Percentiles rank a stretch among this genome's conserved stretches.
Evolutionary conservation across 2,329 filamentous ascomycete genomes (phyloP).

Genomic region (Fusarium irregulare): DNA sequence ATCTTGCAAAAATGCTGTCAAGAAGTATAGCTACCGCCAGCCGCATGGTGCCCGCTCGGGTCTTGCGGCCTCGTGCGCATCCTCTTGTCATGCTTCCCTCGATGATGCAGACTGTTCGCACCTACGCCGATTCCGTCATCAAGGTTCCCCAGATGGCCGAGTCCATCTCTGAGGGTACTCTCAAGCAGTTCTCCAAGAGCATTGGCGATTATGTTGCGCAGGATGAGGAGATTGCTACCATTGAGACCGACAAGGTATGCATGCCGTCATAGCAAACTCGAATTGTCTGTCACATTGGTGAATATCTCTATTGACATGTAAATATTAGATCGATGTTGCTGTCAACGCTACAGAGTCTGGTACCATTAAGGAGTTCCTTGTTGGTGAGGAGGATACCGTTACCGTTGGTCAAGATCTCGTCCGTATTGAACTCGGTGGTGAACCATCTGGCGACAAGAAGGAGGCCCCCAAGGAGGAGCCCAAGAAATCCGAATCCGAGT

Average conservation of each 20-base stretch:
- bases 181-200: constrained; percentile 95
- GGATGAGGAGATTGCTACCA: constrained; percentile 98
- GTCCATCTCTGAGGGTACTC: constrained; percentile 95
- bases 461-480: constrained; percentile 46
- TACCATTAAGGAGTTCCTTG: constrained; percentile 90
- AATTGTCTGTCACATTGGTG: neutral
- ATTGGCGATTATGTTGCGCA: constrained; percentile 93
- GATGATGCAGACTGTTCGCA: constrained; percentile 67
- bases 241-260: constrained; percentile 95
- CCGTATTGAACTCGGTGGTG: constrained; percentile 83
- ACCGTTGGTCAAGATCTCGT: constrained; percentile 92
- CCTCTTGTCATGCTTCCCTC: constrained; percentile 57
- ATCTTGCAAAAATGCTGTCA: constrained; percentile 54
- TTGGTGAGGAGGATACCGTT: constrained; percentile 94
- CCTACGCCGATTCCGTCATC: constrained; percentile 82
- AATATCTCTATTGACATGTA: constrained; percentile 14
- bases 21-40: constrained; percentile 57
- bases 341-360: constrained; percentile 94
- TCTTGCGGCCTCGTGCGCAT: constrained; percentile 46
- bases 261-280: constrained; percentile 32
- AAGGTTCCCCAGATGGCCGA: constrained; percentile 99
- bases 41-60: constrained; percentile 58
- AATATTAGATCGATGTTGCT: constrained; percentile 85
- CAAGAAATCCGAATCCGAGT: constrained; percentile 49
- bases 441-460: constrained; percentile 54